phyloP scores from a whole-genome alignment of 164 flowering plant species.

The Amborella trichopoda region DNA sequence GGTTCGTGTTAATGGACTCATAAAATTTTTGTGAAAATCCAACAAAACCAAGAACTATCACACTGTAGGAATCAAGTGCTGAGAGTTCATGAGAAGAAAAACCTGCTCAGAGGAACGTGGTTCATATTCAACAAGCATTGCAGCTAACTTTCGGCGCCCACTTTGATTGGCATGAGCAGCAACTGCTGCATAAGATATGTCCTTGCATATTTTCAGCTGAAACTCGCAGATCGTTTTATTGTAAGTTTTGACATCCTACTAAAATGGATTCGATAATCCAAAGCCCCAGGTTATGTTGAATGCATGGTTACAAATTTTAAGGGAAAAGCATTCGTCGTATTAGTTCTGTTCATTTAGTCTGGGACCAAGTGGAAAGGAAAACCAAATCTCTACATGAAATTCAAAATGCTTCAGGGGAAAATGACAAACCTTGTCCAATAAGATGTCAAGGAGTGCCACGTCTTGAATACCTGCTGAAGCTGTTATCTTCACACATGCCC shows the following conservation, averaged over 20 bases:
- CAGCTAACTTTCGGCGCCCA: conserved; percentile 88
- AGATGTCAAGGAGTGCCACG: conserved; percentile 61
- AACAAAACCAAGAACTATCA: too few relatives aligned
- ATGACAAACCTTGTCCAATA: conserved; percentile 77
- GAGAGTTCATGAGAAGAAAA: too few relatives aligned
- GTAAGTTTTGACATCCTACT: too few relatives aligned
- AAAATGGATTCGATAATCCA: too few relatives aligned
- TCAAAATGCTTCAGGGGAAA: background rate
- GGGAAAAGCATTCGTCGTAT: too few relatives aligned
- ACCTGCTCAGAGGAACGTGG: conserved; percentile 97
- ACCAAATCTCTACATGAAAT: background rate
- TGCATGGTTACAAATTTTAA: too few relatives aligned
- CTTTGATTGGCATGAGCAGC: conserved; percentile 93
- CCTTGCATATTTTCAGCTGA: conserved; percentile 83
- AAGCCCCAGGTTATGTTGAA: too few relatives aligned
- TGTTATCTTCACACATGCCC: conserved; percentile 92
- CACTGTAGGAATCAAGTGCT: too few relatives aligned
- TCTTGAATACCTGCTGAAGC: conserved; percentile 72
- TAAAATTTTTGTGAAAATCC: too few relatives aligned
- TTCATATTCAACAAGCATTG: conserved; percentile 93
- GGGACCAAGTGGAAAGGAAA: background rate
- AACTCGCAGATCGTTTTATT: conserved; percentile 18
- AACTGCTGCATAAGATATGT: conserved; percentile 96
- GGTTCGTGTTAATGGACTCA: too few relatives aligned
- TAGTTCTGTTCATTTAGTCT: too few relatives aligned